phyloP scores from a whole-genome alignment of 163 green algal species.

The Chlorella variabilis region DNA sequence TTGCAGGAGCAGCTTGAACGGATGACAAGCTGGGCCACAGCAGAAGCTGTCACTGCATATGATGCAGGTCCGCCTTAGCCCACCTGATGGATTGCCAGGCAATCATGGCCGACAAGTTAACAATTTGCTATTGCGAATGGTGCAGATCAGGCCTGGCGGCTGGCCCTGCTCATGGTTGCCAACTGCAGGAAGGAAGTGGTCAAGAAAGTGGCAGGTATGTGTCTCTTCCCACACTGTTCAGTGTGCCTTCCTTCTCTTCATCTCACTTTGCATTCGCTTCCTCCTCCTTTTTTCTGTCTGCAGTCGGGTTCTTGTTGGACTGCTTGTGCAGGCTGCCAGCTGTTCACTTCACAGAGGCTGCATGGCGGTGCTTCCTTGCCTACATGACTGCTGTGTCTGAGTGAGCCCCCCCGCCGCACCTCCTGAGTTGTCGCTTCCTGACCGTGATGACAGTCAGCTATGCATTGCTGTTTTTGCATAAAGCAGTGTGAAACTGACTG shows the following conservation, averaged over 20 bases:
- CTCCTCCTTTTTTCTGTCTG: not conserved
- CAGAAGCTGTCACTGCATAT: not conserved
- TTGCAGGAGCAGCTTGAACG: conserved; percentile 32
- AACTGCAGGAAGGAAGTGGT: conserved; percentile 19
- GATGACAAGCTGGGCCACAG: conserved; percentile 19
- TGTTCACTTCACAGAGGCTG: not conserved
- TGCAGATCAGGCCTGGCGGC: conserved; percentile 16
- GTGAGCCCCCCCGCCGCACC: not conserved
- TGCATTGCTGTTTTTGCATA: too few species aligned
- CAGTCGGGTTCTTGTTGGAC: not conserved
- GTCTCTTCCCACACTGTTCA: not conserved
- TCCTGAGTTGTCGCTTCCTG: not conserved
- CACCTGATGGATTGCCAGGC: not conserved
- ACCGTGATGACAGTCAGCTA: too few species aligned
- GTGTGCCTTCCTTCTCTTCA: too few species aligned
- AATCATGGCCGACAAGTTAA: not conserved
- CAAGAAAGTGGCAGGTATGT: conserved; percentile 13
- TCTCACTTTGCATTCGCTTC: too few species aligned
- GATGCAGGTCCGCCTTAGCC: conserved; percentile 3
- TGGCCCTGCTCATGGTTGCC: conserved; percentile 10
- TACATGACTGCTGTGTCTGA: conserved; percentile 35
- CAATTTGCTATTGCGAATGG: not conserved
- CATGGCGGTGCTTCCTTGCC: conserved; percentile 46
- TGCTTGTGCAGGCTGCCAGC: conserved; percentile 32
- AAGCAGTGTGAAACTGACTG: too few species aligned